A percentile compares a stretch with the other conserved stretches of the same genome.
phyloP scores from a whole-genome alignment of 345 rosid species.

The Citrus medica region DNA sequence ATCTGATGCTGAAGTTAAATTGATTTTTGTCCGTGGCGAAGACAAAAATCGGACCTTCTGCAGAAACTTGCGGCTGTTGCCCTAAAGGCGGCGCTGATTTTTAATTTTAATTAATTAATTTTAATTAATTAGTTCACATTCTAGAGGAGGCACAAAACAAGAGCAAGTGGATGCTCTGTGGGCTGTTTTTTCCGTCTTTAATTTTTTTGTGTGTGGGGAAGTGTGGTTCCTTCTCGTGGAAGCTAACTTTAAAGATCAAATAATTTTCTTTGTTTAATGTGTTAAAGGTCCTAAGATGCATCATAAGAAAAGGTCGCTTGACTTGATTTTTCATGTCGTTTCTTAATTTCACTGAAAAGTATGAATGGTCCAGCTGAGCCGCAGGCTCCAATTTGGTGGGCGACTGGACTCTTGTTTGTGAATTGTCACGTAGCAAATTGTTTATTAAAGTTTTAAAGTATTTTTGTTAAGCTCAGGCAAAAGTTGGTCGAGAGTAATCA shows the following conservation, averaged over 20 bases:
- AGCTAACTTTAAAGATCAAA: too few species aligned
- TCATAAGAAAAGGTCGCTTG: neutral
- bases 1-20: neutral
- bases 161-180: neutral
- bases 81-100: constrained; percentile 5
- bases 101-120: neutral
- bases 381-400: too few species aligned
- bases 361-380: neutral
- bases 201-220: neutral
- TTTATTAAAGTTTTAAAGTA: too few species aligned
- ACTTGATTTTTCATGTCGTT: neutral
- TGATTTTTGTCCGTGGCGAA: neutral
- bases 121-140: too few species aligned
- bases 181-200: neutral
- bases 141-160: neutral
- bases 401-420: too few species aligned
- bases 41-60: neutral
- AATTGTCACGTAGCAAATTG: too few species aligned
- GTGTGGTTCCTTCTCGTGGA: too few species aligned
- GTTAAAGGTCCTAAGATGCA: too few species aligned
- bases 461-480: too few species aligned
- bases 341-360: too few species aligned
- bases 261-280: too few species aligned
- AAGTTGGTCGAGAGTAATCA: too few species aligned
- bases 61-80: neutral